Base-by-base conservation (phyloP, 768 basidiomycete species). In the Suillus variegatus region DNA sequence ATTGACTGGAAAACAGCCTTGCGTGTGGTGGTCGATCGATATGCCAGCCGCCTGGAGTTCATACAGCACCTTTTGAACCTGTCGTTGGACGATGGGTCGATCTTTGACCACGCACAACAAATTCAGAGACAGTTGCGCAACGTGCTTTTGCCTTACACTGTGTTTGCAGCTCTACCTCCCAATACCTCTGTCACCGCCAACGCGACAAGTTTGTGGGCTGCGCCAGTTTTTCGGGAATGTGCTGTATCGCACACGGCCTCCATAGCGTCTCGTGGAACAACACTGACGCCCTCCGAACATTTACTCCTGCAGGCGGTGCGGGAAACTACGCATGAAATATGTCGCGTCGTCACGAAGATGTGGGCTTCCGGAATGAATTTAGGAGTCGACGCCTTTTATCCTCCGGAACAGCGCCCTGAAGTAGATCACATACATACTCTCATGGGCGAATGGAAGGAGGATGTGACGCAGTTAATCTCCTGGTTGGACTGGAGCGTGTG, bases 1-100 rank as follows among this genome's bases (percentile, higher is more conserved):
- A 64, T 84, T 3, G 82, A 86, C 67, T 85, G 84, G 84, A 69
- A 69, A 35, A 74, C 75, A 1, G 70, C 82, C 51, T 67, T 79
- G 14, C 73, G 76, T 7, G 74, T 79, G 36, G 69, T 84, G 20
- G 72, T 76, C 6, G 76, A 83, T 46, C 79, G 82, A 9, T 82
- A 81, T 62, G 75, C 75, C 9, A 78, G 75, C 18, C 72, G 84
- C n/a, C 73, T 86, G 16, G 80, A 83, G 61, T 62, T 79, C 22
- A 66, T 82, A 6, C 77, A 71, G 20, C 73, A 81, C 64, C 71
- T 81, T 35, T 72, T 84, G 5, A 74, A 77, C 51, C 55, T 64
- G 41, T 56, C 43, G 12, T 13, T 38, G 6, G 58, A 72, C 6
- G 64, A 74, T n/a, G 25, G 69, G 14, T 51, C 65, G 25, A 57